phyloP scores from a whole-genome alignment of 2,329 filamentous ascomycete genomes.

The Nothophaeocryptopus gaeumannii region DNA sequence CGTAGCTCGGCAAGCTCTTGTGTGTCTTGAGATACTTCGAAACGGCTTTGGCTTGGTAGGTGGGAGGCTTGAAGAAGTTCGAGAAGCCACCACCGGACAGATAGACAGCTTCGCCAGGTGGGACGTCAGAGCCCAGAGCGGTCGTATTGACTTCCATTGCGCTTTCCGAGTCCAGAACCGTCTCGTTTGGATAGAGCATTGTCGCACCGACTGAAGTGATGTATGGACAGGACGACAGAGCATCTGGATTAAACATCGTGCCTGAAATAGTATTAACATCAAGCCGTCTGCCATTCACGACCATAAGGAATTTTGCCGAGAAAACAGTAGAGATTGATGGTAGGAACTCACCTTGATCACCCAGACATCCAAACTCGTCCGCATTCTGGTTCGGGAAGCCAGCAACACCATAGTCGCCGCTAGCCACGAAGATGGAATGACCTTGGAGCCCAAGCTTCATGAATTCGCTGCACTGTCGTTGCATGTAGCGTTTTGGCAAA shows the following conservation, averaged over 20 bases:
- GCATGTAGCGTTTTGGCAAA: slow-evolving; percentile 48
- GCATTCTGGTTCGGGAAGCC: slow-evolving; percentile 21
- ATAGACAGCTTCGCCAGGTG: no score
- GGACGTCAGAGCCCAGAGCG: no score
- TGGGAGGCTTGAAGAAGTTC: slow-evolving; percentile 48
- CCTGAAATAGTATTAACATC: no score
- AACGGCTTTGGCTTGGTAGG: slow-evolving; percentile 48
- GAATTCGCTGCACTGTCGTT: slow-evolving; percentile 55
- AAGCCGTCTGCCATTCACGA: no score
- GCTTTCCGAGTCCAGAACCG: slow-evolving; percentile 19
- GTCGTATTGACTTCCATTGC: slow-evolving; percentile 14
- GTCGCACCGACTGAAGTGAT: slow-evolving; percentile 52
- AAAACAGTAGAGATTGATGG: no score
- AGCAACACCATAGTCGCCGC: slow-evolving; percentile 47
- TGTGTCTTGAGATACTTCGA: slow-evolving; percentile 41
- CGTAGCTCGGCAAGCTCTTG: slow-evolving; percentile 15
- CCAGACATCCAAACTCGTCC: slow-evolving; percentile 1
- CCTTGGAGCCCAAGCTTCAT: slow-evolving; percentile 55
- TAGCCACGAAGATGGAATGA: slow-evolving; percentile 52
- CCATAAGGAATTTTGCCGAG: no score
- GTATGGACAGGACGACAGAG: slow-evolving; percentile 27
- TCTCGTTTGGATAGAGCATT: slow-evolving; percentile 28
- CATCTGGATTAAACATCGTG: no score
- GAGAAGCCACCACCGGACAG: slow-evolving; percentile 48
- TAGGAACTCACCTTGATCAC: slow-evolving; percentile 12